These are phyloP conservation scores for Symbiodinium natans DNA, from an alignment of 73 alveolate genomes.

Conservation along the genomic window DNA sequence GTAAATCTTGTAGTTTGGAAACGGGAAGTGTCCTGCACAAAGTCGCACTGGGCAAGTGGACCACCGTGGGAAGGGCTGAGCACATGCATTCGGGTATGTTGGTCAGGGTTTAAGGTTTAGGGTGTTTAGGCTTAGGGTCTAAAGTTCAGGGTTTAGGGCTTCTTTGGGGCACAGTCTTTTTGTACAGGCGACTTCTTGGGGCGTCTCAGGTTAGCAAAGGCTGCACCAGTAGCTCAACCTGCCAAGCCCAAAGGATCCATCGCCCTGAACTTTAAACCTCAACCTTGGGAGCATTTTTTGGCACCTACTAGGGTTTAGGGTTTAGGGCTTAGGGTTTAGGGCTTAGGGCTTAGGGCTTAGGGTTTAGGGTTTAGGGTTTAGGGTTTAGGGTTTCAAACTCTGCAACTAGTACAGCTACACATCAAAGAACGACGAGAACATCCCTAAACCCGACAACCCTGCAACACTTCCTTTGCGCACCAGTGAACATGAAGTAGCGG, in stretches of 20 bases:
- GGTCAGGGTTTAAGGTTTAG: no score
- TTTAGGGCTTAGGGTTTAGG: neutral
- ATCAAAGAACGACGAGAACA: no score
- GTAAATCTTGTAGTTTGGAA: conserved; percentile 86
- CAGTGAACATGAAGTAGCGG: no score
- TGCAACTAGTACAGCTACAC: no score
- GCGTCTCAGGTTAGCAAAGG: neutral
- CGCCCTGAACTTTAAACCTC: neutral
- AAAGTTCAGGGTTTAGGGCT: no score
- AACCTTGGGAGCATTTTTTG: neutral
- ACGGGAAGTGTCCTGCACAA: conserved; percentile 75
- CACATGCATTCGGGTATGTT: no score
- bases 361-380: neutral
- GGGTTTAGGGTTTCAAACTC: neutral
- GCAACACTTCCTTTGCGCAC: no score
- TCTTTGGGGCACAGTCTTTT: no score
- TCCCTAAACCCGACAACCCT: neutral
- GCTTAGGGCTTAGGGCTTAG: neutral
- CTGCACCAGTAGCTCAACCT: neutral
- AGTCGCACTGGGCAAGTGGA: no score
- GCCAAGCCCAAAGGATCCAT: neutral
- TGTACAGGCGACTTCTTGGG: no score
- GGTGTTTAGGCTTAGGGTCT: neutral
- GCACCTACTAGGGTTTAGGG: neutral
- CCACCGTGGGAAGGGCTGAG: no score